A percentile compares a stretch with the other conserved stretches of the same genome.
Evolutionary conservation across 306 rosid genomes (phyloP).

Genomic region (Vicia faba): DNA sequence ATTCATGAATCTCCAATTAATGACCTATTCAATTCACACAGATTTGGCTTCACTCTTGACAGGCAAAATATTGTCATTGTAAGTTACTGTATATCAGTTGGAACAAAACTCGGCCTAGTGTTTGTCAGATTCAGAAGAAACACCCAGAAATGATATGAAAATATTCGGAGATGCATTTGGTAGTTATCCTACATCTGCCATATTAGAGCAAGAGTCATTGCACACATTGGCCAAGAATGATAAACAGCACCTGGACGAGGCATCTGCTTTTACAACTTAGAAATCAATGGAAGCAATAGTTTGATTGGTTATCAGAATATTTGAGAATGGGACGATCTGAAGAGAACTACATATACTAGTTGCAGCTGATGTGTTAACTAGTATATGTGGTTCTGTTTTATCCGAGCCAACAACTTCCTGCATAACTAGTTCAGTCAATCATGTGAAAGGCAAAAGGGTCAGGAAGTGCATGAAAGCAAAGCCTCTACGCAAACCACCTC

Average conservation of each 20-base stretch:
- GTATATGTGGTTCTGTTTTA: too few relatives aligned
- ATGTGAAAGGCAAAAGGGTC: conserved; percentile 35
- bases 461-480: conserved; percentile 50
- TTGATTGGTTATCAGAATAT: not conserved
- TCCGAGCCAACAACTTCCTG: too few relatives aligned
- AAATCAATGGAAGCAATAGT: not conserved
- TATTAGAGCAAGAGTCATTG: not conserved
- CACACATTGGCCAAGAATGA: not conserved
- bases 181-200: conserved; percentile 46
- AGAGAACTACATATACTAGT: too few relatives aligned
- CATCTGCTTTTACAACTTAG: not conserved
- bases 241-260: not conserved
- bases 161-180: conserved; percentile 70
- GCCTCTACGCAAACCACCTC: conserved; percentile 38
- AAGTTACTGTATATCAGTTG: too few relatives aligned
- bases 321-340: not conserved
- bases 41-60: too few relatives aligned
- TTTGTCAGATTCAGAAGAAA: conserved; percentile 57
- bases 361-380: too few relatives aligned
- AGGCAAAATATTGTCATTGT: too few relatives aligned
- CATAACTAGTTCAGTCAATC: too few relatives aligned
- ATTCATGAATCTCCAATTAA: too few relatives aligned
- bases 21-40: too few relatives aligned
- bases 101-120: not conserved
- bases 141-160: conserved; percentile 64